These are phyloP conservation scores for Cinnamomum chago DNA, from an alignment of 164 flowering plant species.

Conservation along the genomic window DNA sequence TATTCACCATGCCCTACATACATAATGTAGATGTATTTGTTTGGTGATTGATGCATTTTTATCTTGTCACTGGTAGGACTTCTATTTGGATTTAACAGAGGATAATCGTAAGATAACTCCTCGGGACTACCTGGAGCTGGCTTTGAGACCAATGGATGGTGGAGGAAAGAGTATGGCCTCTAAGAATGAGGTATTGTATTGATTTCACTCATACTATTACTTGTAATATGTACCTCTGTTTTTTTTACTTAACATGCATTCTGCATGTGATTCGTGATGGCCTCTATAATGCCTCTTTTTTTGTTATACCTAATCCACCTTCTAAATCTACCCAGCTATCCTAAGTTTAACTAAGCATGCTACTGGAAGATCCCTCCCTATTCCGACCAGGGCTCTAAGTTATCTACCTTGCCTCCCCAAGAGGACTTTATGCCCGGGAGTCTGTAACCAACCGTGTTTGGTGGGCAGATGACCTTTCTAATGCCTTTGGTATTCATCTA, in stretches of 20 bases:
- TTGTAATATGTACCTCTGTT: neutral
- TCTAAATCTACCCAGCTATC: too few relatives aligned
- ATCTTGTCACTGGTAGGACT: constrained; percentile 52
- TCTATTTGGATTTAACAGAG: constrained; percentile 84
- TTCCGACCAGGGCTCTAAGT: too few relatives aligned
- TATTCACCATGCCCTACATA: neutral
- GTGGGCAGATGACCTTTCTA: too few relatives aligned
- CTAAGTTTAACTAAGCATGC: too few relatives aligned
- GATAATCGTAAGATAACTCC: constrained; percentile 87
- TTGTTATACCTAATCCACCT: too few relatives aligned
- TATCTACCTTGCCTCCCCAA: too few relatives aligned
- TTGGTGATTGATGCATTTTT: constrained; percentile 1
- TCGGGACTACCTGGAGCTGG: constrained; percentile 95
- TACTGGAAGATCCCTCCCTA: too few relatives aligned
- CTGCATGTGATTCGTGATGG: neutral
- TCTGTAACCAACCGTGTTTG: too few relatives aligned
- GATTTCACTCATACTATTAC: neutral
- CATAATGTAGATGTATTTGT: neutral
- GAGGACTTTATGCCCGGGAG: too few relatives aligned
- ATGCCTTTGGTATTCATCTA: too few relatives aligned
- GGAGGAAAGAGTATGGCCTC: constrained; percentile 59
- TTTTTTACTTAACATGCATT: neutral
- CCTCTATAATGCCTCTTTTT: too few relatives aligned
- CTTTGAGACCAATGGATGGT: constrained; percentile 72
- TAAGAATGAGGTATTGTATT: constrained; percentile 78